phyloP scores from a whole-genome alignment of 345 rosid species.

The Lenwebbia sp. region DNA sequence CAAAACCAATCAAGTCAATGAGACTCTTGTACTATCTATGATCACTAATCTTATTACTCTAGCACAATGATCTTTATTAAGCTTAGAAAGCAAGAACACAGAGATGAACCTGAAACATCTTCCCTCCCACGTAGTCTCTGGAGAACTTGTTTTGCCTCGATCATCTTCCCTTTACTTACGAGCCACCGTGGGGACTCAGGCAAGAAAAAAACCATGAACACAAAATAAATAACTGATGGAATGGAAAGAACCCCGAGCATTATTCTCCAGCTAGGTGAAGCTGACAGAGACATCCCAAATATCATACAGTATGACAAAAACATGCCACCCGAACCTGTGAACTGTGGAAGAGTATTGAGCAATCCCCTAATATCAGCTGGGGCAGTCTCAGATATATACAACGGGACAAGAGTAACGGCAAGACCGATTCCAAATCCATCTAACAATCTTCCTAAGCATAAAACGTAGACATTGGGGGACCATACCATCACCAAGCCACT shows the following conservation, averaged over 20 bases:
- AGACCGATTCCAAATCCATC: conserved; percentile 94
- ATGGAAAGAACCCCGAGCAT: conserved; percentile 94
- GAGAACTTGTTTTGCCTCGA: conserved; percentile 72
- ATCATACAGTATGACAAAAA: conserved; percentile 88
- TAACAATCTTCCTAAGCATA: conserved; percentile 70
- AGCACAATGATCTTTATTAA: not conserved
- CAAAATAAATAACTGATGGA: conserved; percentile 66
- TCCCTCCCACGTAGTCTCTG: conserved; percentile 84
- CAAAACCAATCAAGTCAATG: not conserved
- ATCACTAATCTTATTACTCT: not conserved
- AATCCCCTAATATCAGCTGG: conserved; percentile 86
- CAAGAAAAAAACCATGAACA: conserved; percentile 61
- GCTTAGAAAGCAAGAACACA: not conserved
- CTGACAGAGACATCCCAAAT: conserved; percentile 63
- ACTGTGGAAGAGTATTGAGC: conserved; percentile 91
- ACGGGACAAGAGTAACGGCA: conserved; percentile 87
- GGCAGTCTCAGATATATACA: conserved; percentile 93
- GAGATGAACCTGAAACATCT: conserved; percentile 69
- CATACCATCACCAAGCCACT: conserved; percentile 86
- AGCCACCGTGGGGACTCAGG: conserved; percentile 99
- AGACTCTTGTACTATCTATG: not conserved
- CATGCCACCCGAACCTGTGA: conserved; percentile 92
- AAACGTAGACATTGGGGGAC: conserved; percentile 87
- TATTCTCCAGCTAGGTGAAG: conserved; percentile 78
- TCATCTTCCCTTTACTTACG: conserved; percentile 93